A percentile compares a stretch with the other conserved stretches of the same genome.
Conservation (phyloP, 1,139 yeast genomes). For the Diutina siamensis region DNA sequence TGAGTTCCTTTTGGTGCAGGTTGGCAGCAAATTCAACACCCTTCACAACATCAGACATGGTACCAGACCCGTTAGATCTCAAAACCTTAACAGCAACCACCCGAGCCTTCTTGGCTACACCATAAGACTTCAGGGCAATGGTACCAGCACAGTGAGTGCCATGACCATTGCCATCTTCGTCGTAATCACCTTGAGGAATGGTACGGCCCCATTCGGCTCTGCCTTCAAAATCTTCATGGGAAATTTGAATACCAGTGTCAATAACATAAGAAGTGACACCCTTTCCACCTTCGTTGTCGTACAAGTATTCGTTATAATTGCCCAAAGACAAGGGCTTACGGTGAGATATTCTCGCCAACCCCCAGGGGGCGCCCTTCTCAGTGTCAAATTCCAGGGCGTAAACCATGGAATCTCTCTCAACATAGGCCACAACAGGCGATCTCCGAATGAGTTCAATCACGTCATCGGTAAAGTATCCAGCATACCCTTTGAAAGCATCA, state of each 20-base stretch:
- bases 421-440: conserved; percentile 62
- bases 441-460: conserved; percentile 61
- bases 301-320: conserved; percentile 76
- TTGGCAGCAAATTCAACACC: conserved; percentile 74
- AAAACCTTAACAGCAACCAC: conserved; percentile 71
- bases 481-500: conserved; percentile 46
- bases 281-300: conserved; percentile 74
- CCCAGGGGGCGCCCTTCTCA: conserved; percentile 93
- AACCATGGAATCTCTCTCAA: conserved; percentile 75
- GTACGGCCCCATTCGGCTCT: conserved; percentile 95
- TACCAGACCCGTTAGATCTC: conserved; percentile 67
- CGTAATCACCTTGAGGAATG: conserved; percentile 72
- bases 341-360: conserved; percentile 89
- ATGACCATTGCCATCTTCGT: conserved; percentile 89
- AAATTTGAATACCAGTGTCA: conserved; percentile 82
- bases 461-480: conserved; percentile 65
- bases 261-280: conserved; percentile 90
- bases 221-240: conserved; percentile 77
- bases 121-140: conserved; percentile 61
- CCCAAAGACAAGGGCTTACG: conserved; percentile 65
- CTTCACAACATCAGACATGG: conserved; percentile 71
- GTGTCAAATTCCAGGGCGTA: conserved; percentile 47
- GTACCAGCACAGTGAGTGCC: conserved; percentile 89
- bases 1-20: conserved; percentile 46
- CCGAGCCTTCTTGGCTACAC: conserved; percentile 68